Base-by-base conservation (phyloP, 176 grass and related monocot species). In the Calamus simplicifolius region DNA sequence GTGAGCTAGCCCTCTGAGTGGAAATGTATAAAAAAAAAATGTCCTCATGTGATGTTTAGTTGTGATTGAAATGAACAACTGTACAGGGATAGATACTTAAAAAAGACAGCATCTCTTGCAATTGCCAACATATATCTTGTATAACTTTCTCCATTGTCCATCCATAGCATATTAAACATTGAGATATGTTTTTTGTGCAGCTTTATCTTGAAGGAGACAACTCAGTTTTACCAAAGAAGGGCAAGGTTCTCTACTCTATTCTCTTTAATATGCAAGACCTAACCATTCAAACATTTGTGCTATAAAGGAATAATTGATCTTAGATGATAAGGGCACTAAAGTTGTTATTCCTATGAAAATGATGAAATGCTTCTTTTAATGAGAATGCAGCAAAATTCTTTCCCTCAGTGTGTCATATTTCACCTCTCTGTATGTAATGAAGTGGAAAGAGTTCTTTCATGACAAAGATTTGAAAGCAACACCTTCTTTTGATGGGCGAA, bases 401-500 rank as follows among this genome's bases (percentile, higher is more conserved):
- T 77, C 85, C 19, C 71, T 77, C 27, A 71, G 72, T 68, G 85
- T 88, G 60, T 85, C 84, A 27, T 85, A 85, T 76, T 94, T 88
- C 77, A 88, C 84, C 61, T 73, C 77, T 48, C 8, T 81, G 50
- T 94, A 94, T 27, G 74, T 75, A 18, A 82, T 63, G 71, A 85
- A 88, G 56, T 95, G 89, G 89, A 88, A 78, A 73, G 68, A 77
- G 19, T 94, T 88, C 61, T 87, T 94, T 84, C 77, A 77, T 18
- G 57, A 81, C 30, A 81, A 81, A 27, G 84, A 88, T 15, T 50
- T 94, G 55, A 82, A 73, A 57, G 77, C 79, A 29, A 50, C 78
- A 16, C 89, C 83, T 29, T 87, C 83, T 75, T 96, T 96, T 79
- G 86, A 87, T 66, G 86, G 71, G 6, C 77, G 86, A 85, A 75